These are phyloP conservation scores for Mycena maculata DNA, from an alignment of 768 basidiomycete species.

Conservation along the genomic window DNA sequence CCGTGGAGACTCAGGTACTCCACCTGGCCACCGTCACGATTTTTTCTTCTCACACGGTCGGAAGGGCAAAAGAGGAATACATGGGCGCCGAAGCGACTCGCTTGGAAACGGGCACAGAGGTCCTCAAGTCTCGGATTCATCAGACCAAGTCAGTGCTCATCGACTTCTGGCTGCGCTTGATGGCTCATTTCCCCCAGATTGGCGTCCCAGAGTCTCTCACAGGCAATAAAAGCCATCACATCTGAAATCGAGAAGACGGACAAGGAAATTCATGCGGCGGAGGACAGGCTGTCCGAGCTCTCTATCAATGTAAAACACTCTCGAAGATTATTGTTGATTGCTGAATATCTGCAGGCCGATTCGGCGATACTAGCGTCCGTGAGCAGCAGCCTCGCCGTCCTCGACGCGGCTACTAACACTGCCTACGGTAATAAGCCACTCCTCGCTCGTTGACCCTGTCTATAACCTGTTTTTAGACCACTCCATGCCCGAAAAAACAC, in stretches of 20 bases:
- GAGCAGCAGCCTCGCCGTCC: slow-evolving; percentile 1
- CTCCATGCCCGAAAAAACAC: not conserved
- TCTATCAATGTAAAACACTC: slow-evolving; percentile 41
- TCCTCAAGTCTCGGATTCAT: slow-evolving; percentile 43
- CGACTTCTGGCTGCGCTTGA: not conserved
- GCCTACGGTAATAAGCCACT: not conserved
- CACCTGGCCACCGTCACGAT: not conserved
- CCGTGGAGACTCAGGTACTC: slow-evolving; percentile 38
- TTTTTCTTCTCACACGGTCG: not conserved
- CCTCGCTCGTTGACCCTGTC: not conserved
- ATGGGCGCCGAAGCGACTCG: slow-evolving; percentile 42
- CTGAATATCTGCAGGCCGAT: slow-evolving; percentile 8
- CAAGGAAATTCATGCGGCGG: slow-evolving; percentile 31
- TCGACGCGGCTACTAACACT: not conserved
- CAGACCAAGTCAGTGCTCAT: slow-evolving; percentile 44
- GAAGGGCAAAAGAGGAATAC: slow-evolving; percentile 40
- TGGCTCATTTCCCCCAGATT: slow-evolving; percentile 31
- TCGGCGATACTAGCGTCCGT: not conserved
- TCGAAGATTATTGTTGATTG: not conserved
- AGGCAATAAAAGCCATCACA: slow-evolving; percentile 41
- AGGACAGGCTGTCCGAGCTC: slow-evolving; percentile 43
- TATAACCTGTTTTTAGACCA: not conserved
- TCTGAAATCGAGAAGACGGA: slow-evolving; percentile 39
- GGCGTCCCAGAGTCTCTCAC: slow-evolving; percentile 38
- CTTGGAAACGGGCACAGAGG: slow-evolving; percentile 41